These are phyloP conservation scores for Citrullus colocynthis DNA, from an alignment of 306 rosid species.

Conservation along the genomic window DNA sequence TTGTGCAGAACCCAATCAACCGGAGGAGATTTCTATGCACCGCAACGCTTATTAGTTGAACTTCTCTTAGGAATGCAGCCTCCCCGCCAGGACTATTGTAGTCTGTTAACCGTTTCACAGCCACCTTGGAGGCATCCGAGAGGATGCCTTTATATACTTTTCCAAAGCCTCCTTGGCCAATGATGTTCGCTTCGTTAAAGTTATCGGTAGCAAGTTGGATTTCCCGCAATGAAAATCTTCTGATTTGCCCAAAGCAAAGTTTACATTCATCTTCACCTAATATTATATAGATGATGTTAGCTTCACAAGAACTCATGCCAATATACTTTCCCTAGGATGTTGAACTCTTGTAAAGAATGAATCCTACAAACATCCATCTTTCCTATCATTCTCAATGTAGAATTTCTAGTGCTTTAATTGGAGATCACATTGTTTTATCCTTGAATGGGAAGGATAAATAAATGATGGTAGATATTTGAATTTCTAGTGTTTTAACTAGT, in stretches of 20 bases:
- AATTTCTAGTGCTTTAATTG: not conserved
- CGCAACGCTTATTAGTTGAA: constrained; percentile 75
- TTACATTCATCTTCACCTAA: constrained; percentile 61
- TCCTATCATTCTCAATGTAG: not conserved
- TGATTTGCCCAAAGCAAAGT: constrained; percentile 50
- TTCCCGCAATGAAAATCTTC: constrained; percentile 83
- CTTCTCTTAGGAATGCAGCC: constrained; percentile 90
- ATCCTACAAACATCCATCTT: not conserved
- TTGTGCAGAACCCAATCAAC: constrained; percentile 71
- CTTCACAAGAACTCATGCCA: not conserved
- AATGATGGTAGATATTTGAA: not conserved
- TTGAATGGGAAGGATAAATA: not conserved
- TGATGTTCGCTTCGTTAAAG: constrained; percentile 63
- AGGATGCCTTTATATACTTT: constrained; percentile 86
- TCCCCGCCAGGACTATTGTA: constrained; percentile 82
- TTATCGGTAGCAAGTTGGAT: constrained; percentile 71
- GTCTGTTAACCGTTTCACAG: constrained; percentile 75
- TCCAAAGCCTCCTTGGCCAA: constrained; percentile 97
- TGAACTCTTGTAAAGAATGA: not conserved
- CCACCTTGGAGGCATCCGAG: constrained; percentile 51
- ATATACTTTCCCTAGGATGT: not conserved
- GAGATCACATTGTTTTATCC: not conserved
- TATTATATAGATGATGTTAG: constrained; percentile 14
- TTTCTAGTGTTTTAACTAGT: not conserved
- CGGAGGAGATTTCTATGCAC: constrained; percentile 79